These are phyloP conservation scores for Globisporangium spiculum DNA, from an alignment of 352 stramenopile genomes.

Conservation along the genomic window DNA sequence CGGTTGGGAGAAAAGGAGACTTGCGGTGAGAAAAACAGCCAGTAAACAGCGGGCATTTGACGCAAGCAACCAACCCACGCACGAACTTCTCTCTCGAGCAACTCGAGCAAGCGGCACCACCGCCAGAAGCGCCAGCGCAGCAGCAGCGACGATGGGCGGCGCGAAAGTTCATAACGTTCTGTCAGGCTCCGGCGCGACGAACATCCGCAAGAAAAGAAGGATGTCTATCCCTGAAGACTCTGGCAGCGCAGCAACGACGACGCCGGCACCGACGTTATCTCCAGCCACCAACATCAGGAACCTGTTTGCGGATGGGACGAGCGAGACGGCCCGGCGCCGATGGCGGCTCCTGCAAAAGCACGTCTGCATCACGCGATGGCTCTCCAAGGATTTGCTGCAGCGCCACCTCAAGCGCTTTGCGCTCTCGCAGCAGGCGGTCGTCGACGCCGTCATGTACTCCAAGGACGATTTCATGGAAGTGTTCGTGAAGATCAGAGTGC, in stretches of 20 bases:
- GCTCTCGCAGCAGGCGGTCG: slow-evolving; percentile 46
- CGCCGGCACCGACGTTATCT: background rate
- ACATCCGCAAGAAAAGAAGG: slow-evolving; percentile 19
- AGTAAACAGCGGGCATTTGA: slow-evolving; percentile 5
- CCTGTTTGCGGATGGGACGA: slow-evolving; percentile 16
- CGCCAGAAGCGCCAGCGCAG: background rate
- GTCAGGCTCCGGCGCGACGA: background rate
- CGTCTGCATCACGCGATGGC: slow-evolving; percentile 63
- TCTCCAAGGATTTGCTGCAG: slow-evolving; percentile 44
- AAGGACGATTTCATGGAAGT: slow-evolving; percentile 48
- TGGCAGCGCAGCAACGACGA: background rate
- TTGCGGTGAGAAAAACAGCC: slow-evolving; percentile 8
- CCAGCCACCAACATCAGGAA: background rate
- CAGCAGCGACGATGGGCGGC: slow-evolving; percentile 3
- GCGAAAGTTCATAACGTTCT: slow-evolving; percentile 20
- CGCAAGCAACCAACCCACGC: background rate
- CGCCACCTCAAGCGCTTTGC: slow-evolving; percentile 51
- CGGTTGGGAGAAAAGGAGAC: background rate
- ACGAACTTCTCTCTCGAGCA: no score
- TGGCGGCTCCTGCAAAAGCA: slow-evolving; percentile 64
- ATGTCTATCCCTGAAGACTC: slow-evolving; percentile 5
- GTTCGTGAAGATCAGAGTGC: slow-evolving; percentile 43
- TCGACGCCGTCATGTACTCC: slow-evolving; percentile 42
- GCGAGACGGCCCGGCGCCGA: slow-evolving; percentile 35
- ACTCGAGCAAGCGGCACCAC: background rate